Evolutionary conservation across 345 rosid species (phyloP).

Genomic region (Gossypium stocksii): DNA sequence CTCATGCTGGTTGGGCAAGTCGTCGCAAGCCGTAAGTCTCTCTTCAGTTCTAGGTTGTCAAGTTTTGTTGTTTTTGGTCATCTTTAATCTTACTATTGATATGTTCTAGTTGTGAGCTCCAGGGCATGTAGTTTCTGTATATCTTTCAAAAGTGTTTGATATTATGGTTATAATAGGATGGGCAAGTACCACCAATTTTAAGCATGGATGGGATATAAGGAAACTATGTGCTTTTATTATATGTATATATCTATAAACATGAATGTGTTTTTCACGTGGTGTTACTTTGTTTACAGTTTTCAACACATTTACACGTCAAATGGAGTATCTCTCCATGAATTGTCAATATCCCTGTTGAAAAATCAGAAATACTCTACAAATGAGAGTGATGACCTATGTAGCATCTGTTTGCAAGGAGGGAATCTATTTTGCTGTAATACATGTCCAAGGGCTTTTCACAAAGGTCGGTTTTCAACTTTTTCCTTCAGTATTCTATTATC

Average conservation of each 20-base stretch:
- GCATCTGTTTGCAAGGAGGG: constrained; percentile 81
- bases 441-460: constrained; percentile 93
- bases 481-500: constrained; percentile 9
- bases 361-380: constrained; percentile 42
- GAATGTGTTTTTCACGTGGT: constrained; percentile 1
- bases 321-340: constrained; percentile 97
- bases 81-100: background rate
- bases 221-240: background rate
- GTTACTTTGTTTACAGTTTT: constrained; percentile 46
- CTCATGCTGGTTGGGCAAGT: constrained; percentile 92
- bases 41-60: background rate
- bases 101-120: background rate
- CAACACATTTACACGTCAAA: constrained; percentile 90
- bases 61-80: background rate
- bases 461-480: constrained; percentile 39
- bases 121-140: background rate
- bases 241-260: background rate
- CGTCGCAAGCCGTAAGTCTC: constrained; percentile 92
- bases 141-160: background rate
- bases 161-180: background rate
- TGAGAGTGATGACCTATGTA: constrained; percentile 87
- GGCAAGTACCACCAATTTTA: background rate
- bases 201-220: background rate
- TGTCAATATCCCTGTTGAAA: constrained; percentile 60
- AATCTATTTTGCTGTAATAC: constrained; percentile 86